Evolutionary conservation across 495 filamentous ascomycete genomes (phyloP), one percentile per base, ranked within the genome.

Genomic region (Aspergillus panamensis): DNA sequence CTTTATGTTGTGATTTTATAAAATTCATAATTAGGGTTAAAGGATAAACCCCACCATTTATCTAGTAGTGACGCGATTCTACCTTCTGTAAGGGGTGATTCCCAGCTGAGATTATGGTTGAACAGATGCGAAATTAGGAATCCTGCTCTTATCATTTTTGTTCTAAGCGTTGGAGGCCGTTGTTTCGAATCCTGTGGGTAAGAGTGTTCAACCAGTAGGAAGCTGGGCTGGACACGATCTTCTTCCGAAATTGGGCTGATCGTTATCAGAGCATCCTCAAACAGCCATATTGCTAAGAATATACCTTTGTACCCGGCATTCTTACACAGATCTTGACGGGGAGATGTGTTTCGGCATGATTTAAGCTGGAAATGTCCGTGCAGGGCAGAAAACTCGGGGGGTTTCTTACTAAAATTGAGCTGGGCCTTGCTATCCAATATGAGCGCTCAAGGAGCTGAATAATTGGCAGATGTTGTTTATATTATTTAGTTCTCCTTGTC

Each of bases 181-280:
- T 48, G 57, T 59, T 59, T 59, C 57, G 48, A 31, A 30, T 53
- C 40, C 50, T 48, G 51, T 33, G n/a, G 44, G 49, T 33, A 37
- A 43, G 35, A 17, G 40, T 48, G 16, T 35, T 19, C 50, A 31
- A 20, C 51, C 51, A 54, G 37, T 54, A 54, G 51, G 51, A 54
- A 43, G 9, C 35, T 29, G 19, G 39, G 30, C 43, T 35, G 43
- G 30, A 35, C 42, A 55, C 7, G 20, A 25, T 30, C 54, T 19
- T 10, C 14, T 39, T 20, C 47, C 13, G 25, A 30, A 31, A 29
- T 57, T 55, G 53, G 53, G 53, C 53, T 31, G 53, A 55, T 55
- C 53, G 43, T 42, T 31, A 48, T 55, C 44, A 16, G 14, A 43
- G 31, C 16, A 31, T 4, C 39, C 52, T 54, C 52, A 54, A 5